A percentile compares a stretch with the other conserved stretches of the same genome.
Evolutionary conservation across 1,284 basidiomycete species (phyloP).

Genomic region (Pholiota adiposa): DNA sequence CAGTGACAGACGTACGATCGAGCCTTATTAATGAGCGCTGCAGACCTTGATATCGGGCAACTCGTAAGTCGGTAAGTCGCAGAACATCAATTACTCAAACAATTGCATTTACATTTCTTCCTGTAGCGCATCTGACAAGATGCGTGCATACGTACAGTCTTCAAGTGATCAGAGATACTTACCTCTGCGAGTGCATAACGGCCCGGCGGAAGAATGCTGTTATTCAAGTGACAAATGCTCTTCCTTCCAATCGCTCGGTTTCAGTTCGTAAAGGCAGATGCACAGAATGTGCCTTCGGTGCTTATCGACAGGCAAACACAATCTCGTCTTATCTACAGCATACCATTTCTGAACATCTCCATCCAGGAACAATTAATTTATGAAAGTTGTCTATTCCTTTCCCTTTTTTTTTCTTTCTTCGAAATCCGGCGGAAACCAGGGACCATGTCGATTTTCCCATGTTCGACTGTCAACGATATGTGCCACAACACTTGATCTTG

Average conservation of each 20-base stretch:
- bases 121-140: not conserved
- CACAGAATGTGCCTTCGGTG: not conserved
- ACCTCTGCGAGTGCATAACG: not conserved
- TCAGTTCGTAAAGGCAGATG: not conserved
- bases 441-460: constrained; percentile 17
- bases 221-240: not conserved
- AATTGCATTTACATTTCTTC: not conserved
- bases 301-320: not conserved
- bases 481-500: not conserved
- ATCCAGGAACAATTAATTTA: constrained; percentile 22
- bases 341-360: constrained; percentile 5
- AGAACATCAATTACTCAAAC: not conserved
- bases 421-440: constrained; percentile 22
- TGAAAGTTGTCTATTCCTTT: not conserved
- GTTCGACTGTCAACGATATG: constrained; percentile 14
- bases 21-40: not conserved
- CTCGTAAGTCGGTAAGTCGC: constrained; percentile 1
- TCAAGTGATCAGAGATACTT: not conserved
- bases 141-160: not conserved
- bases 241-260: not conserved
- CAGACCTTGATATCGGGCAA: not conserved
- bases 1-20: not conserved
- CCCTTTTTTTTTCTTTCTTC: constrained; percentile 9
- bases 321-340: not conserved
- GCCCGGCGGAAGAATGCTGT: not conserved